Percentiles rank a stretch among this genome's conserved stretches.
Conservation (phyloP, 2,329 filamentous ascomycete species). For the Neopestalotiopsis sp. region DNA sequence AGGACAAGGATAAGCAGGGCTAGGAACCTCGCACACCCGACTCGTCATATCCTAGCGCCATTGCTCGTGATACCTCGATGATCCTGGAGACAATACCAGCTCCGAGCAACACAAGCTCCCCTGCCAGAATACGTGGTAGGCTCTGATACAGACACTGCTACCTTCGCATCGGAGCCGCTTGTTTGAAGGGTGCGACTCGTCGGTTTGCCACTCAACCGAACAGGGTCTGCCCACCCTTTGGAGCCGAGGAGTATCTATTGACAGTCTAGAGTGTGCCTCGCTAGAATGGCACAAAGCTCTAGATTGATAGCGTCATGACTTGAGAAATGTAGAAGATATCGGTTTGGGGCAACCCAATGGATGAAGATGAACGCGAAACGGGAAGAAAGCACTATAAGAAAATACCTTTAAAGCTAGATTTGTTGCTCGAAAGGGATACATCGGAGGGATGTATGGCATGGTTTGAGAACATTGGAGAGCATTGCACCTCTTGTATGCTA, state of each 20-base stretch:
- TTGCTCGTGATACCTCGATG: not conserved
- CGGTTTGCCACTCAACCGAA: too few species aligned
- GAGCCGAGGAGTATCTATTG: too few species aligned
- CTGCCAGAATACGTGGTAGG: too few species aligned
- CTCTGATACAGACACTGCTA: too few species aligned
- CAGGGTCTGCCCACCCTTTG: too few species aligned
- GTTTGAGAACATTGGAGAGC: not conserved
- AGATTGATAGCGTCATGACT: not conserved
- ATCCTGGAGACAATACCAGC: not conserved
- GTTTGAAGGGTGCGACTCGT: too few species aligned
- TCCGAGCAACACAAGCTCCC: not conserved
- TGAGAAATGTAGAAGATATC: not conserved
- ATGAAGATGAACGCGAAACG: not conserved
- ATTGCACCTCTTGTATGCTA: not conserved
- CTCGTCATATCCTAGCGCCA: not conserved
- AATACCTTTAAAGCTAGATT: conserved; percentile 8
- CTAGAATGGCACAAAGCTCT: not conserved
- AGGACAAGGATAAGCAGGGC: conserved; percentile 27
- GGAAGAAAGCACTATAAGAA: not conserved
- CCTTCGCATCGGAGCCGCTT: too few species aligned
- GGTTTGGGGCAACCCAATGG: not conserved
- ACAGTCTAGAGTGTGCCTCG: not conserved
- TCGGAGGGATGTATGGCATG: not conserved
- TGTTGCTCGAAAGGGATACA: not conserved
- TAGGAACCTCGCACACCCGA: not conserved